Evolutionary conservation across 306 rosid genomes (phyloP).

Genomic region (Rosa persica): DNA sequence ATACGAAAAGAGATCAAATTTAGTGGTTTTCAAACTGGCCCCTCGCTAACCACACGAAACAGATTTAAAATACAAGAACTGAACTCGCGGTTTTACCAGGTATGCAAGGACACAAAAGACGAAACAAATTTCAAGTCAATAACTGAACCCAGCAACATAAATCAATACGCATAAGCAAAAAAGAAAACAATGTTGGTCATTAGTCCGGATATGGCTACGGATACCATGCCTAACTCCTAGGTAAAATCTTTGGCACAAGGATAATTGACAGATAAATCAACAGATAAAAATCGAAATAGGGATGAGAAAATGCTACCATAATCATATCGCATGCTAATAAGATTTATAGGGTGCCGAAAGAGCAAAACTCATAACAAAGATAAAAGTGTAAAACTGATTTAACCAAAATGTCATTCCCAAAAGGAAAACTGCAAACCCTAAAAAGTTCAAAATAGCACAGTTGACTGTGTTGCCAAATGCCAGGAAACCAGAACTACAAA

Average conservation of each 20-base stretch:
- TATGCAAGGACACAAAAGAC: background rate
- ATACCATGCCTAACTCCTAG: background rate
- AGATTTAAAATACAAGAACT: background rate
- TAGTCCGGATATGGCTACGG: background rate
- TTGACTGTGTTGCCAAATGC: too few species aligned
- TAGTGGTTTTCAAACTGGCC: background rate
- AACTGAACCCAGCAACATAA: background rate
- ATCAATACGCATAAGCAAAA: background rate
- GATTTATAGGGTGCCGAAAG: background rate
- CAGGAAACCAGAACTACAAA: too few species aligned
- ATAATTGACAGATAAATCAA: background rate
- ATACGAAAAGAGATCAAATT: background rate
- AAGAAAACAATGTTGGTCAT: background rate
- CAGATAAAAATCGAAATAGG: background rate
- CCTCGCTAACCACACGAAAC: background rate
- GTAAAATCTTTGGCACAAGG: background rate
- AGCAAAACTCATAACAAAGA: background rate
- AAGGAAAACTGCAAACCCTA: too few species aligned
- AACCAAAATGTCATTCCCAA: too few species aligned
- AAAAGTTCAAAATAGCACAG: too few species aligned
- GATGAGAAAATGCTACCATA: background rate
- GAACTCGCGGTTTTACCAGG: background rate
- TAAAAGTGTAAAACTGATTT: background rate
- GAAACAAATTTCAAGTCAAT: background rate
- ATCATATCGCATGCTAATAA: background rate